Evolutionary conservation across 2,329 filamentous ascomycete species (phyloP), one percentile per base, ranked within the genome.

Genomic region (Aspergillus aculeatus): DNA sequence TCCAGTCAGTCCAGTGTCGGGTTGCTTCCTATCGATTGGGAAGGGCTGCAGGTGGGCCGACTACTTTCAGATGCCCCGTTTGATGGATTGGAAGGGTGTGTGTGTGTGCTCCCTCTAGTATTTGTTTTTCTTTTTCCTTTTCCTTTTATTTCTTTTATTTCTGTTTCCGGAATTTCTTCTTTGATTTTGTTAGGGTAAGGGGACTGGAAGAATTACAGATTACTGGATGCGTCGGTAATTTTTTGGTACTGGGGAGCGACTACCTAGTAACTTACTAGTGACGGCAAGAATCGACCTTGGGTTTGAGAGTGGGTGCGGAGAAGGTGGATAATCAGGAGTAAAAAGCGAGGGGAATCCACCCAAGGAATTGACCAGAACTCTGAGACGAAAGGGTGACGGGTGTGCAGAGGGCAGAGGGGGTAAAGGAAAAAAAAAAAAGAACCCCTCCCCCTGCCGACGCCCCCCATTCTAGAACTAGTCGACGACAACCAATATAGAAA

Each of bases 11-110:
- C 53, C 38, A 57, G 51, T 50, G 58, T 58, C 53, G 58, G 58
- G 50, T 58, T 52, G 56, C 51, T 50, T 60, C 57, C 60, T 61
- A 60, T 62, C 58, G 59, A 63, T 58, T 63, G 59, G 54, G 56
- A 63, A 61, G 61, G 59, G 58, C 56, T 57, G 53, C 47, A 58
- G 58, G 61, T 63, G 61, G 61, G 59, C 59, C 61, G 54, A 54
- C 50, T 60, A 59, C 54, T 44, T 44, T 19, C 53, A 55, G 53
- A 53, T 55, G 61, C 59, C 55, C 55, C 58, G 58, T 63, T 61
- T 61, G 48, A 62, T 31, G 50, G 26, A 29, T 29, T 29, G 26
- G 26, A 41, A 44, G 55, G 48, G 29, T 54, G 41, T 47, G 41
- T 35, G 41, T 48, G 26, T 29, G 26, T 29, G 26, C 1, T 3